These are phyloP conservation scores for Davidsoniella australis DNA, from an alignment of 2,329 filamentous ascomycete genomes.

Conservation along the genomic window DNA sequence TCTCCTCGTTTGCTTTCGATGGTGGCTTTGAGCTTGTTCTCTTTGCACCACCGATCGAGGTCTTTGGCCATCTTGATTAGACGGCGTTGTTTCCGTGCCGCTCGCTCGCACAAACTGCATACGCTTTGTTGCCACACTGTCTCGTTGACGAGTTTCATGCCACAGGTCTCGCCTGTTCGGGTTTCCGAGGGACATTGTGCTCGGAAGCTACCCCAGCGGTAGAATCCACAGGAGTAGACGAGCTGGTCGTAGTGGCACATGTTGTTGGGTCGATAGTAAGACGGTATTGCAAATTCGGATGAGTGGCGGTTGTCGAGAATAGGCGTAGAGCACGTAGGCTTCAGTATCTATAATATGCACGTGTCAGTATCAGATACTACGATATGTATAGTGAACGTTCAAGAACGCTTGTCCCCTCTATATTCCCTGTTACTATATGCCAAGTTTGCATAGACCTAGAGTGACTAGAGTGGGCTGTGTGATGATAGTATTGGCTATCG, in stretches of 20 bases:
- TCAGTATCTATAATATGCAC: no score
- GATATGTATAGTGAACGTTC: no score
- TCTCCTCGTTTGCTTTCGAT: constrained; percentile 56
- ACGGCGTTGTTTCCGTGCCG: constrained; percentile 67
- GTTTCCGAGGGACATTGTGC: constrained; percentile 90
- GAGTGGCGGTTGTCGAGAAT: background rate
- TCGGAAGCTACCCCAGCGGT: constrained; percentile 87
- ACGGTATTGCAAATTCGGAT: background rate
- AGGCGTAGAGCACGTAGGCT: background rate
- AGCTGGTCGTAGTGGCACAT: constrained; percentile 98
- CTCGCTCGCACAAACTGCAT: constrained; percentile 79
- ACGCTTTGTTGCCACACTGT: constrained; percentile 45
- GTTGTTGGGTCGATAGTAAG: background rate
- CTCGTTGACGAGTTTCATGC: constrained; percentile 73
- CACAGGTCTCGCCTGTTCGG: constrained; percentile 89
- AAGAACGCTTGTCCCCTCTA: no score
- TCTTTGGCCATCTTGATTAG: constrained; percentile 58
- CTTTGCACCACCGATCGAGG: constrained; percentile 58
- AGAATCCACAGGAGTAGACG: constrained; percentile 71
- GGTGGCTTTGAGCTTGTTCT: constrained; percentile 56
- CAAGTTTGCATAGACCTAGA: no score
- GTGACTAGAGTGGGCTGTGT: no score
- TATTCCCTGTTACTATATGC: no score
- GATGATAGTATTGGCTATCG: no score
- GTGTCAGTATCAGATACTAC: no score